Evolutionary conservation across 1,284 basidiomycete species (phyloP).

Genomic region (Ganoderma multipileum): DNA sequence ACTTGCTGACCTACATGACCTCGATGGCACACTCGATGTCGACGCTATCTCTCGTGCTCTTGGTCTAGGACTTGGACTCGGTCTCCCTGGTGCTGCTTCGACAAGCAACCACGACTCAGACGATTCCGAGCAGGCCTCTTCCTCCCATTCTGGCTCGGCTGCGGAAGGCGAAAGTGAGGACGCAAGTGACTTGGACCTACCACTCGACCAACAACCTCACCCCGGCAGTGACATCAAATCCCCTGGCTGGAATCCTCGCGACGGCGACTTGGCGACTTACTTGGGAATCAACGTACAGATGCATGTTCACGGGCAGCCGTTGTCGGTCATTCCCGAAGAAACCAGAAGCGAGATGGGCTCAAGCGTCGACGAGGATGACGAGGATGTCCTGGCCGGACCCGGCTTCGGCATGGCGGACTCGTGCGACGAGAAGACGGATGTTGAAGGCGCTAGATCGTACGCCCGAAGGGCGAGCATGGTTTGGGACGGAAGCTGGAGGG

Average conservation of each 20-base stretch:
- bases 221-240: conserved; percentile 11
- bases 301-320: conserved; percentile 35
- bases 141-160: background rate
- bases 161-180: conserved; percentile 7
- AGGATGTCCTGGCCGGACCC: conserved; percentile 10
- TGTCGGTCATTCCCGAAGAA: conserved; percentile 40
- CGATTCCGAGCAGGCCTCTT: background rate
- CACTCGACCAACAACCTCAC: conserved; percentile 5
- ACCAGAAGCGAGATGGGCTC: conserved; percentile 39
- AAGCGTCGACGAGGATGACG: conserved; percentile 47
- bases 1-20: conserved; percentile 33
- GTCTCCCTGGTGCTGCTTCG: conserved; percentile 5
- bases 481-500: conserved; percentile 33
- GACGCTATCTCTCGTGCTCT: conserved; percentile 39
- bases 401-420: conserved; percentile 7
- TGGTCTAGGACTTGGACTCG: conserved; percentile 33
- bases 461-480: conserved; percentile 5
- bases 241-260: conserved; percentile 18
- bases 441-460: background rate
- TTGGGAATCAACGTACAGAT: conserved; percentile 25
- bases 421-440: background rate
- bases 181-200: background rate
- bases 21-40: conserved; percentile 38
- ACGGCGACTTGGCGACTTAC: conserved; percentile 10
- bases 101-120: conserved; percentile 4